Evolutionary conservation across 1,139 yeast genomes (phyloP).

Genomic region (Debaryomycetaceae sp.): DNA sequence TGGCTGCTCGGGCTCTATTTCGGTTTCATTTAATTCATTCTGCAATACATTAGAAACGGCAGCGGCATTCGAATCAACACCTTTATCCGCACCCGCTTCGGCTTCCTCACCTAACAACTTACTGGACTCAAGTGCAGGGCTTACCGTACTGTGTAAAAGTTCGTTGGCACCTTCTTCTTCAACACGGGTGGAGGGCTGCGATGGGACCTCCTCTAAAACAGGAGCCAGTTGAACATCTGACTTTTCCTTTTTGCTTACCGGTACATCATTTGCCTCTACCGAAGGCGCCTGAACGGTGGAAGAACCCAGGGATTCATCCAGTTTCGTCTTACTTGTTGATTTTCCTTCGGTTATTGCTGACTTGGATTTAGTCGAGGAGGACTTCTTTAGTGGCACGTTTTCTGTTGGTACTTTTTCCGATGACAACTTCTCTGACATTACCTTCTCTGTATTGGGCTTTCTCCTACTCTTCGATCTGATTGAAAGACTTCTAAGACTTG

Average conservation of each 20-base stretch:
- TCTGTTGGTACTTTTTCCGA: background rate
- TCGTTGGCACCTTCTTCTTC: background rate
- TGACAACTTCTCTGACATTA: background rate
- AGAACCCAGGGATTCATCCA: background rate
- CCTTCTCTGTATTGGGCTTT: background rate
- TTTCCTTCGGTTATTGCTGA: background rate
- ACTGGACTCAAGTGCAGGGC: background rate
- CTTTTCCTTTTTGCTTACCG: background rate
- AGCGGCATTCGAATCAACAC: background rate
- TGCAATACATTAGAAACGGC: background rate
- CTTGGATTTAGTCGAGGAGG: background rate
- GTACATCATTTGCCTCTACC: background rate
- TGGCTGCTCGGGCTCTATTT: background rate
- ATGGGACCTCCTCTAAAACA: background rate
- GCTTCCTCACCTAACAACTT: background rate
- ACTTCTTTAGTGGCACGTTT: background rate
- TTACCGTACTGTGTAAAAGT: background rate
- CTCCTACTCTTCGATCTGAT: background rate
- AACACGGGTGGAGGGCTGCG: background rate
- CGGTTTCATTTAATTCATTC: background rate
- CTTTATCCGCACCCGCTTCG: background rate
- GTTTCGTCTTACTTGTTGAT: background rate
- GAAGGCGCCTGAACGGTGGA: background rate
- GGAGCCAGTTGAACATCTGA: background rate
- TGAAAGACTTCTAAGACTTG: background rate